Evolutionary conservation across 805 yeast species (phyloP).

Genomic region (Candida corydali): DNA sequence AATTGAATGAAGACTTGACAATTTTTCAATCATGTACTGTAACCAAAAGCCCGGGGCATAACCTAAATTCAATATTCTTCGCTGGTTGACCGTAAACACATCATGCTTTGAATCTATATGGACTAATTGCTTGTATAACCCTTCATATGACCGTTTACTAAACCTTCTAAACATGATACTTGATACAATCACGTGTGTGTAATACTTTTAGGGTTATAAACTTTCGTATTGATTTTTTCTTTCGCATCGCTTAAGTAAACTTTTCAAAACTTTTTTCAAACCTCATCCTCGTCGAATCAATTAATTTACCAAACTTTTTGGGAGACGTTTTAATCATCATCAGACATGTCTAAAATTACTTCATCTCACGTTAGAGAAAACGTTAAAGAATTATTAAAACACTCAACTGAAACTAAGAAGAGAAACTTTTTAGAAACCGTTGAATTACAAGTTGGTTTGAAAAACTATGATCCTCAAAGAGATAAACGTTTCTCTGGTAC

Average conservation of each 20-base stretch:
- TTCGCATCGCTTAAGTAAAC: background rate
- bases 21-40: conserved; percentile 22
- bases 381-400: conserved; percentile 87
- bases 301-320: conserved; percentile 50
- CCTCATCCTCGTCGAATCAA: conserved; percentile 56
- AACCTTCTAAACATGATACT: background rate
- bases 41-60: conserved; percentile 41
- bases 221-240: no score
- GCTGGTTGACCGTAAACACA: conserved; percentile 22
- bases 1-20: conserved; percentile 24
- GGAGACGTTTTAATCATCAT: conserved; percentile 59
- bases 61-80: conserved; percentile 36
- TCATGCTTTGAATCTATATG: conserved; percentile 22
- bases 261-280: conserved; percentile 4
- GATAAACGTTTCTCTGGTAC: conserved; percentile 99
- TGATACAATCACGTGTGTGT: no score
- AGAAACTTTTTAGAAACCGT: conserved; percentile 99
- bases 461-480: conserved; percentile 99
- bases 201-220: no score
- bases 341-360: conserved; percentile 80
- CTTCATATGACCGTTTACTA: background rate
- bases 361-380: conserved; percentile 93
- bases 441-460: conserved; percentile 98
- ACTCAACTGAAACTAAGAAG: conserved; percentile 95
- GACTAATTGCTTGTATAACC: conserved; percentile 14